These are phyloP conservation scores for Trichosporon faecale DNA, from an alignment of 1,284 basidiomycete species.

Conservation along the genomic window DNA sequence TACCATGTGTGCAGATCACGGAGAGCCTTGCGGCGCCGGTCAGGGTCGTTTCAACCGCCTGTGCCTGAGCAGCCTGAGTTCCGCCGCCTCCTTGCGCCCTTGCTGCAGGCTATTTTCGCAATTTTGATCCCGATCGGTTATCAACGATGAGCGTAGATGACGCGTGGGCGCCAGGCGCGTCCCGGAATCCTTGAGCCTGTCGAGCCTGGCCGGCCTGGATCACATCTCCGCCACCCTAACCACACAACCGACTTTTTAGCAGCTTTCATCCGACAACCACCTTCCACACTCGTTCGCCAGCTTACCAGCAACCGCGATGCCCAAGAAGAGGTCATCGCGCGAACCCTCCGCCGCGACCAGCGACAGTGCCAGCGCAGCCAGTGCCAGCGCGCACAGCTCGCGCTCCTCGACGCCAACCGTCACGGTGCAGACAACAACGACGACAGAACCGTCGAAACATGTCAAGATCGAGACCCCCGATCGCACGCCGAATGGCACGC, in stretches of 20 bases:
- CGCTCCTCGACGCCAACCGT: not conserved
- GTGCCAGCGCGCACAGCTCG: not conserved
- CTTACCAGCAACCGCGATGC: not conserved
- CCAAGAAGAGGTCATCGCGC: not conserved
- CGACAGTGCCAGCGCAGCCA: not conserved
- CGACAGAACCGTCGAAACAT: not conserved
- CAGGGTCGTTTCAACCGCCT: not conserved
- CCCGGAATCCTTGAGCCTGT: not conserved
- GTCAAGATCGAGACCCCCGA: not conserved
- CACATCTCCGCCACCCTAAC: not conserved
- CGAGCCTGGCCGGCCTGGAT: no score
- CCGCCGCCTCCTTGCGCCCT: not conserved
- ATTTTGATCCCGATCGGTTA: constrained; percentile 10
- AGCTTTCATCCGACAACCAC: not conserved
- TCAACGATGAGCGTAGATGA: constrained; percentile 3
- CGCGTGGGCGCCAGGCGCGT: not conserved
- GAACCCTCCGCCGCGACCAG: not conserved
- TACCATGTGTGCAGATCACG: not conserved
- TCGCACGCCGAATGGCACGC: not conserved
- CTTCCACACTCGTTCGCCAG: not conserved
- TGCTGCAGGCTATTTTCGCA: not conserved
- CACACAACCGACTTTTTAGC: not conserved
- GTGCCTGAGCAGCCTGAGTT: not conserved
- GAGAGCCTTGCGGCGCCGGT: not conserved
- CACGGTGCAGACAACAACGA: not conserved